Conservation (phyloP, 768 basidiomycete species). For the Kwoniella dejecticola region DNA sequence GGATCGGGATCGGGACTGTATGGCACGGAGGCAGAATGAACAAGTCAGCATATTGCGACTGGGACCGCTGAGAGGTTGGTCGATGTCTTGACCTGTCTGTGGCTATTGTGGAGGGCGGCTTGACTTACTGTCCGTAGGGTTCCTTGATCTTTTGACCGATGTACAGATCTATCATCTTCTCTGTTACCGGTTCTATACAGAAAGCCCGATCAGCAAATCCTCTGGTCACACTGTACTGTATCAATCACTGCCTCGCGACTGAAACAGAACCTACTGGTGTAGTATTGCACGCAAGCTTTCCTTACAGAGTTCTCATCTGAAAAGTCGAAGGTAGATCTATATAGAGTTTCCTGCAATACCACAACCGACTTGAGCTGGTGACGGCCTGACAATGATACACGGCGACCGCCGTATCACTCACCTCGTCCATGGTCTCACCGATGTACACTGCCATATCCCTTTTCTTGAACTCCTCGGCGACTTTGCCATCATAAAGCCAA, state of each 20-base stretch:
- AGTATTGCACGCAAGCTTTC: constrained; percentile 11
- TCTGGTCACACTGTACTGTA: not conserved
- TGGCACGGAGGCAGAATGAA: not conserved
- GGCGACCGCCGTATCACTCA: constrained; percentile 1
- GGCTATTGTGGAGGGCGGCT: too few relatives aligned
- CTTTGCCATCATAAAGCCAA: constrained; percentile 16
- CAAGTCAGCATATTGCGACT: too few relatives aligned
- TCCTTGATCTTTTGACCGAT: constrained; percentile 13
- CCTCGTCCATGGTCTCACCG: constrained; percentile 22
- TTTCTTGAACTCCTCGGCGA: constrained; percentile 21
- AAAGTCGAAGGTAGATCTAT: constrained; percentile 1
- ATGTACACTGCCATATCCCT: constrained; percentile 27
- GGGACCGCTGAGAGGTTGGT: too few relatives aligned
- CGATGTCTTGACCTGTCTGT: too few relatives aligned
- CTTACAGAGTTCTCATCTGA: not conserved
- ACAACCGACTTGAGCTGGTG: too few relatives aligned
- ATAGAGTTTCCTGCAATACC: constrained; percentile 13
- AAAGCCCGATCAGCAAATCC: too few relatives aligned
- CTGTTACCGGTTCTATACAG: constrained; percentile 3
- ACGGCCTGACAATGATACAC: too few relatives aligned
- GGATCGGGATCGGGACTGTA: constrained; percentile 17
- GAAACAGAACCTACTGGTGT: not conserved
- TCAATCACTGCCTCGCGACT: too few relatives aligned
- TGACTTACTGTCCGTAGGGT: constrained; percentile 20
- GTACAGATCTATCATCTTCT: constrained; percentile 20